These are phyloP conservation scores for Vachellia pachyceras DNA, from an alignment of 306 rosid genomes.

Conservation along the genomic window DNA sequence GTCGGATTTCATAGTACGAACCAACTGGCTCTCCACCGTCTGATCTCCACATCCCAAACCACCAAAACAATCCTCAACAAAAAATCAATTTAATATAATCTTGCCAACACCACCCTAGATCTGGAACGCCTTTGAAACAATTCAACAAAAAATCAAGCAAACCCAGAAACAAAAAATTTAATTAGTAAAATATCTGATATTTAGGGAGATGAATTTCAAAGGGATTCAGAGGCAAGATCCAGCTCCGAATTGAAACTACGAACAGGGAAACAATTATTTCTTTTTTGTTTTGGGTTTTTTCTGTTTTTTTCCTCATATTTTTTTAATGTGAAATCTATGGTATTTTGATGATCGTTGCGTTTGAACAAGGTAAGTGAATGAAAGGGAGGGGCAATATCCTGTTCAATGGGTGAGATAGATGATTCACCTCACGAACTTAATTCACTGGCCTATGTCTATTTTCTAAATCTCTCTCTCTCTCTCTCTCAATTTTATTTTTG, in stretches of 20 bases:
- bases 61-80: constrained; percentile 28
- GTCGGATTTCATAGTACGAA: constrained; percentile 90
- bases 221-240: constrained; percentile 39
- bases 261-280: neutral
- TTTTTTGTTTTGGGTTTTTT: neutral
- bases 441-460: constrained; percentile 35
- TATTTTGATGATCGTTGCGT: constrained; percentile 33
- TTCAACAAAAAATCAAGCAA: constrained; percentile 39
- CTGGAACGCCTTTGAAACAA: constrained; percentile 53
- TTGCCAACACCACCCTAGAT: constrained; percentile 4
- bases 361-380: constrained; percentile 5
- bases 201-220: constrained; percentile 40
- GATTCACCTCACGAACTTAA: constrained; percentile 42
- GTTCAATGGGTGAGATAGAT: constrained; percentile 35
- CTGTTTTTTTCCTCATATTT: neutral
- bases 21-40: constrained; percentile 85
- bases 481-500: neutral
- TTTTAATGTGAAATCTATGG: constrained; percentile 30
- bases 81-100: too few species aligned
- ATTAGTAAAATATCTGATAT: constrained; percentile 28
- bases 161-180: constrained; percentile 39
- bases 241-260: constrained; percentile 37
- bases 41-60: constrained; percentile 80
- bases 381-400: constrained; percentile 29
- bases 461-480: neutral